phyloP scores from a whole-genome alignment of 83 land plant genomes.

The Picea abies region DNA sequence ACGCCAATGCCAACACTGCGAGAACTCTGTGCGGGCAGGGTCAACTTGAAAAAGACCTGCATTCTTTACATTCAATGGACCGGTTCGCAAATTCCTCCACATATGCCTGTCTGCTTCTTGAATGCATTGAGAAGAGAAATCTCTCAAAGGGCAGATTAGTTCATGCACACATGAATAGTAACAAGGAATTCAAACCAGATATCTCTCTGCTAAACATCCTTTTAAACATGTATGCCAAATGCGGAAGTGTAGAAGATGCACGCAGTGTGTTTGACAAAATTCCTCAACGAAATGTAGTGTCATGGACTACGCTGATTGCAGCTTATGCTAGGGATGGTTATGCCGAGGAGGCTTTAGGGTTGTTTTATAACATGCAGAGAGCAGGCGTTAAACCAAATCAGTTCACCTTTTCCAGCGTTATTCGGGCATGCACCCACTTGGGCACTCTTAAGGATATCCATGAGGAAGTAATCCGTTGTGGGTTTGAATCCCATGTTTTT shows the following conservation, averaged over 20 bases:
- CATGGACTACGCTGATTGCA: constrained; percentile 66
- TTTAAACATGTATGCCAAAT: constrained; percentile 51
- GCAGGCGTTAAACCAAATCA: constrained; percentile 48
- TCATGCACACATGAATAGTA: constrained; percentile 7
- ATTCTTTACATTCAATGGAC: too few species aligned
- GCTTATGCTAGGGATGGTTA: constrained; percentile 38
- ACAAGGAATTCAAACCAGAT: not conserved
- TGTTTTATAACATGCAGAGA: constrained; percentile 45
- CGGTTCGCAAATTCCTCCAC: not conserved
- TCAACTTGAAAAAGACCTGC: too few species aligned
- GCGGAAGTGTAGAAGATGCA: constrained; percentile 55
- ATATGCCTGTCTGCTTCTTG: not conserved
- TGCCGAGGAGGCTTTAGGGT: constrained; percentile 12
- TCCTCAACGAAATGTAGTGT: constrained; percentile 19
- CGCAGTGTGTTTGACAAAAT: constrained; percentile 31
- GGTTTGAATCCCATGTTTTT: constrained; percentile 44
- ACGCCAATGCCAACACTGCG: too few species aligned
- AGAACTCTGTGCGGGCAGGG: too few species aligned
- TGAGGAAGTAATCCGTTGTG: constrained; percentile 10
- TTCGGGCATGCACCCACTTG: constrained; percentile 52
- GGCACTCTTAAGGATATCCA: constrained; percentile 30
- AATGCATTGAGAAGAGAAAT: constrained; percentile 31
- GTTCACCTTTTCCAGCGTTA: constrained; percentile 50
- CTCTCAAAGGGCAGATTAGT: constrained; percentile 49
- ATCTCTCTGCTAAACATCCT: constrained; percentile 21